These are phyloP conservation scores for Boletus rex-veris DNA, from an alignment of 768 basidiomycete species.

Conservation along the genomic window DNA sequence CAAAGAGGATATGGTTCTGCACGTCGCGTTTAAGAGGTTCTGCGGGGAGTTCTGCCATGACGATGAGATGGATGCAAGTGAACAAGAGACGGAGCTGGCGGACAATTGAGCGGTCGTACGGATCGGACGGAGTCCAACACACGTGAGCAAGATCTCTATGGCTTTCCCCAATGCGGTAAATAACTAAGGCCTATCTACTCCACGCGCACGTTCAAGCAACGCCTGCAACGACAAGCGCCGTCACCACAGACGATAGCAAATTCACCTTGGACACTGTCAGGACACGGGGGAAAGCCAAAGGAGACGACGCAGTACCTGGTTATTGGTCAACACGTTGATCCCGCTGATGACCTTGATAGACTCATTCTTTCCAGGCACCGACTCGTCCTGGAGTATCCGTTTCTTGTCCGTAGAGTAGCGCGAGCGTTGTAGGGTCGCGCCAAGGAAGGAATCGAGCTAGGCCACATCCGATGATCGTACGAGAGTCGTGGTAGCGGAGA, in stretches of 20 bases:
- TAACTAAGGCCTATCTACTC: no score
- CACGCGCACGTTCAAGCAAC: conserved; percentile 26
- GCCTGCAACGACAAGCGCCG: conserved; percentile 34
- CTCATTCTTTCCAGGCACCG: conserved; percentile 34
- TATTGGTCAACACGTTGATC: conserved; percentile 72
- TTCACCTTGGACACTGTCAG: conserved; percentile 37
- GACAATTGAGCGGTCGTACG: neutral
- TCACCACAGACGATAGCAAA: conserved; percentile 39
- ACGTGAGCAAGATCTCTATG: conserved; percentile 20
- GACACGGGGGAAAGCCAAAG: neutral
- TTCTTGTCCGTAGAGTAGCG: conserved; percentile 62
- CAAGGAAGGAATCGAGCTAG: conserved; percentile 82
- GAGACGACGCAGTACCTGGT: conserved; percentile 52
- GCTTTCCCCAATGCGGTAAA: conserved; percentile 22
- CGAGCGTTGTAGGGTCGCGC: conserved; percentile 82
- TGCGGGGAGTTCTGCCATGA: conserved; percentile 19
- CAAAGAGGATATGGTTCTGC: conserved; percentile 80
- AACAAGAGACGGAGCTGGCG: neutral
- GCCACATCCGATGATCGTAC: neutral
- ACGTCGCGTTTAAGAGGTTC: conserved; percentile 58
- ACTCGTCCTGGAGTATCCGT: conserved; percentile 60
- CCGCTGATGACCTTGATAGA: conserved; percentile 62
- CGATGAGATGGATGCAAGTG: neutral
- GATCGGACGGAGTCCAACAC: neutral
- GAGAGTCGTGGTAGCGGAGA: neutral